phyloP scores from a whole-genome alignment of 345 rosid species.

The Boechera retrofracta region DNA sequence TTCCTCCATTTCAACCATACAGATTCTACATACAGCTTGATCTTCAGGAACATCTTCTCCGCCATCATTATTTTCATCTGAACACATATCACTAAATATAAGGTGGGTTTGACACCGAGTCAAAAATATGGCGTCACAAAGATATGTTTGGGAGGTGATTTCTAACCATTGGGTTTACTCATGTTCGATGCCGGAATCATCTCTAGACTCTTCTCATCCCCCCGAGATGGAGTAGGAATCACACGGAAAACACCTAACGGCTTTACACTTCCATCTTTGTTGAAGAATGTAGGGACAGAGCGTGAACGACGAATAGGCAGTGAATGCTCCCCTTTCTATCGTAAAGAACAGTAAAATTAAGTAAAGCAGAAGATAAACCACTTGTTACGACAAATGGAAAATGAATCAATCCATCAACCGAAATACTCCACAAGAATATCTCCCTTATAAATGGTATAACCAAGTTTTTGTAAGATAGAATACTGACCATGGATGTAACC shows the following conservation, averaged over 20 bases:
- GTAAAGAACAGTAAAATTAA: background rate
- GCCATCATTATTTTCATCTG: slow-evolving; percentile 62
- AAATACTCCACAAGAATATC: background rate
- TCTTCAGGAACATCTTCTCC: slow-evolving; percentile 85
- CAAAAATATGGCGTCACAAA: background rate
- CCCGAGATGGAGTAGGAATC: slow-evolving; percentile 56
- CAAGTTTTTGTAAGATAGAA: slow-evolving; percentile 1
- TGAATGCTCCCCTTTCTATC: slow-evolving; percentile 62
- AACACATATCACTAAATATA: slow-evolving; percentile 45
- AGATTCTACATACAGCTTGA: slow-evolving; percentile 94
- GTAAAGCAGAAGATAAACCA: background rate
- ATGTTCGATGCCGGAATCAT: slow-evolving; percentile 34
- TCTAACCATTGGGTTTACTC: slow-evolving; percentile 19
- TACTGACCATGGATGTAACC: slow-evolving; percentile 52
- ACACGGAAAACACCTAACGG: slow-evolving; percentile 61
- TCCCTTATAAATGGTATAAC: slow-evolving; percentile 5
- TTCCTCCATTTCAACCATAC: slow-evolving; percentile 86
- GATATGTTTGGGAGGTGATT: slow-evolving; percentile 16
- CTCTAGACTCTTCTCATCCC: slow-evolving; percentile 18
- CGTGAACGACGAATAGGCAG: slow-evolving; percentile 75
- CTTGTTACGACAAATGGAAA: background rate
- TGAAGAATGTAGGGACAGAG: slow-evolving; percentile 69
- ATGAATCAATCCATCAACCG: background rate
- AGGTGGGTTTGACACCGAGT: slow-evolving; percentile 29
- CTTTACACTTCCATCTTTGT: slow-evolving; percentile 60